Base-by-base conservation (phyloP, 192 early-diverging fungal species). In the Fimicolochytrium jonesii region DNA sequence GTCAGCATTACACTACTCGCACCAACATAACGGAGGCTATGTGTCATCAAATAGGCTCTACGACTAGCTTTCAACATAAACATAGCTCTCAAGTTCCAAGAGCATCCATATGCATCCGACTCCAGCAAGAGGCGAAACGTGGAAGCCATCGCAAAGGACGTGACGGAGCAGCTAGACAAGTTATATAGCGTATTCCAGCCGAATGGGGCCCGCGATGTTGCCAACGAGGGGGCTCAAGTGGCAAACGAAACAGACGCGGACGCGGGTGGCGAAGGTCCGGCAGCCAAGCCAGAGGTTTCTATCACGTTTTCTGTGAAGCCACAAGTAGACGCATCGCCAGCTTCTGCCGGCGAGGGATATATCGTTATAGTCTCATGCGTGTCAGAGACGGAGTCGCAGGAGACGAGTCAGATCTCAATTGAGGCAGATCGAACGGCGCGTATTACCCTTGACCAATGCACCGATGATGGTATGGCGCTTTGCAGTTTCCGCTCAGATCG, bases 51-150 rank as follows among this genome's bases (percentile, higher is more conserved):
- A 61, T 22, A 5, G 1, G 34, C 25, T 10, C 17, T 6, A 28
- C 47, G 4, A 29, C 5, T 29, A 11, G 11, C 46, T 47, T 22
- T 10, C 46, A 22, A 18, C 46, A 22, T 47, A 39, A 17, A 39
- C 37, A 7, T 73, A 67, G 49, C 33, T 33, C 9, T 22, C 26
- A 6, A 32, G 47, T 23, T n/a, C 56, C 6, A 33, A 30, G 52
- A 10, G 60, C 54, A 13, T 5, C 29, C 33, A 39, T 70, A 6
- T 6, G 20, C 10, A 5, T 70, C n/a, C 18, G 28, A 20, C 32
- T 13, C 17, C 29, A 66, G 35, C 36, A 23, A 50, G 35, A 20
- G 11, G 4, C 7, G 31, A 26, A 15, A 2, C 26, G 18, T 70
- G 68, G 29, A 26, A 4, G 2, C 39, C 10, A 41, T 11, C 39